Evolutionary conservation across 2,329 filamentous ascomycete genomes (phyloP).

Genomic region (Fusarium annulatum): DNA sequence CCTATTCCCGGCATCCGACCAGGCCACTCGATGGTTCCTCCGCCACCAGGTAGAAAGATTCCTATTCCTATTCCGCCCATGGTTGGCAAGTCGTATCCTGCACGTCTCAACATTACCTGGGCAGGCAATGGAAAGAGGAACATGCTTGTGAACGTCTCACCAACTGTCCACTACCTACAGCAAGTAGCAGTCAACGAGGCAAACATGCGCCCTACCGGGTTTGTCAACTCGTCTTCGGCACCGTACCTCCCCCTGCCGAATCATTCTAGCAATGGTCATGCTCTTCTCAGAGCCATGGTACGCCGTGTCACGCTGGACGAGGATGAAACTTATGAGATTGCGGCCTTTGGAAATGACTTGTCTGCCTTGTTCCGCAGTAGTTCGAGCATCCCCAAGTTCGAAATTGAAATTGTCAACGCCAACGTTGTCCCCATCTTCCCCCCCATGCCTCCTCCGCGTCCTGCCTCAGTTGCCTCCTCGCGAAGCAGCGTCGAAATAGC

Average conservation of each 20-base stretch:
- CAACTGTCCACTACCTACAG: slow-evolving; percentile 50
- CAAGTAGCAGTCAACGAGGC: slow-evolving; percentile 37
- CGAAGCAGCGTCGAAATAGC: slow-evolving; percentile 19
- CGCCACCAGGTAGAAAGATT: slow-evolving; percentile 7
- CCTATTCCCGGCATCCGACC: slow-evolving; percentile 3
- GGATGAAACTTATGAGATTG: slow-evolving; percentile 39
- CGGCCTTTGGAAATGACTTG: slow-evolving; percentile 44
- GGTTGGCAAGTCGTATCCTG: slow-evolving; percentile 26
- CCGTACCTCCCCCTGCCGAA: slow-evolving; percentile 6
- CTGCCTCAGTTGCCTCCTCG: slow-evolving; percentile 27
- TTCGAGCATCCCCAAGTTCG: slow-evolving; percentile 40
- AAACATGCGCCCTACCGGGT: slow-evolving; percentile 23
- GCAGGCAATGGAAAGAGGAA: slow-evolving; percentile 45
- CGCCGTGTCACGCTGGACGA: slow-evolving; percentile 39
- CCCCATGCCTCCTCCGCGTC: slow-evolving; percentile 27
- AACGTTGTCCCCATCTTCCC: slow-evolving; percentile 14
- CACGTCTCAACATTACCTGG: slow-evolving; percentile 46
- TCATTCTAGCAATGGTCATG: slow-evolving; percentile 6
- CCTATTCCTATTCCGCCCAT: slow-evolving; percentile 15
- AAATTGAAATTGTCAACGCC: slow-evolving; percentile 27
- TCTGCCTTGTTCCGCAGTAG: slow-evolving; percentile 34
- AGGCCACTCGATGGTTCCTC: background rate
- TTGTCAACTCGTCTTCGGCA: slow-evolving; percentile 4
- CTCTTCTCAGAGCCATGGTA: slow-evolving; percentile 25
- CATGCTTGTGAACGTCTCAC: slow-evolving; percentile 44